Conservation (phyloP, 352 stramenopile species). For the Pythium phragmitis region DNA sequence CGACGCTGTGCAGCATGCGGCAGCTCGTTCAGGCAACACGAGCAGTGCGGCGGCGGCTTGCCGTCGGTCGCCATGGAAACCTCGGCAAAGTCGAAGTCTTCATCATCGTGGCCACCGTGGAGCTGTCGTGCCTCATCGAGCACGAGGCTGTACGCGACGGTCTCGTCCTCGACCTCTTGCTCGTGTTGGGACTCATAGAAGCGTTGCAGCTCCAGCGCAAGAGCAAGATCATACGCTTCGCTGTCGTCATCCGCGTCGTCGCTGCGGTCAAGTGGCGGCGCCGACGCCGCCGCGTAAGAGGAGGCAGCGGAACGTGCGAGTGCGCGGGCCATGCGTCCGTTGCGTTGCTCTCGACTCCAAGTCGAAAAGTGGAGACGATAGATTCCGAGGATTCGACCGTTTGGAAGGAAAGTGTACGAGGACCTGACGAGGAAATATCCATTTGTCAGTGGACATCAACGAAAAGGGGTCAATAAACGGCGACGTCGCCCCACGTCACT, state of each 20-base stretch:
- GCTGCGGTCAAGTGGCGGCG: not conserved
- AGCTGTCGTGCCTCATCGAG: constrained; percentile 39
- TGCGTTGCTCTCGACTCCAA: not conserved
- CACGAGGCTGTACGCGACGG: constrained; percentile 47
- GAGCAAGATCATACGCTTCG: not conserved
- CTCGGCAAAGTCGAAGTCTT: constrained; percentile 20
- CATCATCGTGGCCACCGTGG: constrained; percentile 25
- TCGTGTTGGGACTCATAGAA: constrained; percentile 39
- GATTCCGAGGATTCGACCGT: not conserved
- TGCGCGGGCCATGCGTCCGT: not conserved
- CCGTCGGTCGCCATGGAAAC: constrained; percentile 21
- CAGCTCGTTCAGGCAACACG: constrained; percentile 35
- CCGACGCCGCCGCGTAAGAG: not conserved
- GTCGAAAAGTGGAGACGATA: not conserved
- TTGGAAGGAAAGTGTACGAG: not conserved
- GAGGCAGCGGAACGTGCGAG: not conserved
- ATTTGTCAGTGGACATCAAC: too few relatives aligned
- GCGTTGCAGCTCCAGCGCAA: constrained; percentile 38
- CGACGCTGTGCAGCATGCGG: constrained; percentile 22
- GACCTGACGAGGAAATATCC: too few relatives aligned
- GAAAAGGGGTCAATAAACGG: not conserved
- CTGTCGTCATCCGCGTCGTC: constrained; percentile 1
- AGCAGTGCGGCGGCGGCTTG: constrained; percentile 44
- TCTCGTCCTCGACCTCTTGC: constrained; percentile 36
- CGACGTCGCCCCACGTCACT: not conserved